Percentiles rank a stretch among this genome's conserved stretches.
phyloP scores from a whole-genome alignment of 2,329 filamentous ascomycete genomes.

The Allantophomopsis lycopodina region DNA sequence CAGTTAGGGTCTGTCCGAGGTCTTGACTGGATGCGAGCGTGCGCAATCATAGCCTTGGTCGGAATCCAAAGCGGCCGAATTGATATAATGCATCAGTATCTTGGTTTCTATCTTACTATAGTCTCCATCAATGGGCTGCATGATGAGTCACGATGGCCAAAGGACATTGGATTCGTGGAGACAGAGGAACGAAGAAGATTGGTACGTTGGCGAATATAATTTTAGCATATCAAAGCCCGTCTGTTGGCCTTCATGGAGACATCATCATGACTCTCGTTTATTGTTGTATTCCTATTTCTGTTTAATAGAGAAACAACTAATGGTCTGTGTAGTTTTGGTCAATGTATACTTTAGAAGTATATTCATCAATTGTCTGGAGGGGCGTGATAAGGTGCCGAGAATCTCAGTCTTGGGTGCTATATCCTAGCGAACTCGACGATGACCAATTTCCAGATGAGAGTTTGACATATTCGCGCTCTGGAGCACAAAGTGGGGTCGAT shows the following conservation, averaged over 20 bases:
- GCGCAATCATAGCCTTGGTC: constrained; percentile 32
- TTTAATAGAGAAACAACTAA: not conserved
- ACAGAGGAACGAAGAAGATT: constrained; percentile 31
- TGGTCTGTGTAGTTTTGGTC: constrained; percentile 32
- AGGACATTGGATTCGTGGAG: constrained; percentile 27
- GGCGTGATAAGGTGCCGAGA: constrained; percentile 29
- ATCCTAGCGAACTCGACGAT: constrained; percentile 32
- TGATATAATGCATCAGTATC: constrained; percentile 32
- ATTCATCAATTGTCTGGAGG: constrained; percentile 36
- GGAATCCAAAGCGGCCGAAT: constrained; percentile 36
- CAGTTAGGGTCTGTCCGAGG: constrained; percentile 21
- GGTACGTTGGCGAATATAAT: constrained; percentile 15
- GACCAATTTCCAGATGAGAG: constrained; percentile 23
- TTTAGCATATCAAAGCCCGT: constrained; percentile 2
- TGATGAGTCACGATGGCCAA: constrained; percentile 38
- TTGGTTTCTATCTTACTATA: constrained; percentile 34
- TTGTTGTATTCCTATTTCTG: no score
- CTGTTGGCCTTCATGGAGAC: no score
- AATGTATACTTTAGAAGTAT: constrained; percentile 41
- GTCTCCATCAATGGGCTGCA: constrained; percentile 33
- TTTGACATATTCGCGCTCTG: constrained; percentile 7
- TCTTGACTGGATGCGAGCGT: constrained; percentile 28
- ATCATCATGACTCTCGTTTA: no score
- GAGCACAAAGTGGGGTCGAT: no score
- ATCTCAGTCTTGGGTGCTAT: constrained; percentile 28